These are phyloP conservation scores for Rhizophagus sp. DNA, from an alignment of 192 early-diverging fungal genomes.

Conservation along the genomic window DNA sequence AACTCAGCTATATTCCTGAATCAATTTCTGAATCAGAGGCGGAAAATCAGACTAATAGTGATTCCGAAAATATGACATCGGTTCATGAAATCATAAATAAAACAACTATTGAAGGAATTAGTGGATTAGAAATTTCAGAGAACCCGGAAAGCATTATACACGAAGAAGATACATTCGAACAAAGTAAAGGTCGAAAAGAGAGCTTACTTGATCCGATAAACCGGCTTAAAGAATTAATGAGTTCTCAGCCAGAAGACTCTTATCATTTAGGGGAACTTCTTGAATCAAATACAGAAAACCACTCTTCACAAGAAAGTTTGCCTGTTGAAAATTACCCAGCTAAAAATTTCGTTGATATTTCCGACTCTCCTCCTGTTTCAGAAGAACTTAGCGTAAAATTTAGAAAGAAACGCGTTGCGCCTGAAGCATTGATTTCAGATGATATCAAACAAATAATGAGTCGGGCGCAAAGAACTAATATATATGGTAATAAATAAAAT, in stretches of 20 bases:
- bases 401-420: neutral
- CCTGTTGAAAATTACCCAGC: neutral
- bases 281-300: neutral
- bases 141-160: neutral
- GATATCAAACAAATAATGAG: conserved; percentile 28
- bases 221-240: conserved; percentile 26
- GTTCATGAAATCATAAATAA: neutral
- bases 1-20: neutral
- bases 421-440: neutral
- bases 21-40: neutral
- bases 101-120: neutral
- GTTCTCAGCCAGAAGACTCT: neutral
- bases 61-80: neutral
- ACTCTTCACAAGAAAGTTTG: neutral
- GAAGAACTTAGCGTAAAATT: neutral
- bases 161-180: neutral
- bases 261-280: neutral
- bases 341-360: neutral
- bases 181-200: neutral
- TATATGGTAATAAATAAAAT: conserved; percentile 13
- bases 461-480: conserved; percentile 11
- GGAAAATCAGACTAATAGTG: neutral
- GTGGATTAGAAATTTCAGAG: neutral
- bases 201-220: conserved; percentile 15
- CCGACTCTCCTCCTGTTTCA: neutral